These are phyloP conservation scores for Dendryphion nanum DNA, from an alignment of 2,329 filamentous ascomycete genomes.

Conservation along the genomic window DNA sequence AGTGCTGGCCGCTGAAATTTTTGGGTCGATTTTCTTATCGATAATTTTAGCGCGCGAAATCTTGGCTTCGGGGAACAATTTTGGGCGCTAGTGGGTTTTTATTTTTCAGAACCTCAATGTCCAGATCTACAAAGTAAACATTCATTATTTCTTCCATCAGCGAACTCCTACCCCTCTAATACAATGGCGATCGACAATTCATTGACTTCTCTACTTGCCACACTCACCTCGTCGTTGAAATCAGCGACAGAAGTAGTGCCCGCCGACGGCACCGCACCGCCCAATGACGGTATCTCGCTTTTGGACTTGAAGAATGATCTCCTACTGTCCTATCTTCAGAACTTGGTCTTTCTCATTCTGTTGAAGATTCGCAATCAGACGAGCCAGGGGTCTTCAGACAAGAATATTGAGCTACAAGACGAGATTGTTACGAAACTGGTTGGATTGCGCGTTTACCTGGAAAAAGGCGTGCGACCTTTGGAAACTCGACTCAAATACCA, in stretches of 20 bases:
- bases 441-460: constrained; percentile 86
- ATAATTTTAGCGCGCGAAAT: too few relatives aligned
- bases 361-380: constrained; percentile 64
- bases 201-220: constrained; percentile 40
- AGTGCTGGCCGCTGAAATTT: too few relatives aligned
- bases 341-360: constrained; percentile 83
- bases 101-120: background rate
- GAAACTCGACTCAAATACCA: constrained; percentile 92
- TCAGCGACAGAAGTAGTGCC: constrained; percentile 55
- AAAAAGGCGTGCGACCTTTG: constrained; percentile 85
- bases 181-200: constrained; percentile 40
- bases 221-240: constrained; percentile 61
- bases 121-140: background rate
- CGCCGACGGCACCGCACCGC: constrained; percentile 64
- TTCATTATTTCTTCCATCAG: background rate
- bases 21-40: too few relatives aligned
- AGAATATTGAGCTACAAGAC: constrained; percentile 53
- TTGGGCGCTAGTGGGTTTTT: too few relatives aligned
- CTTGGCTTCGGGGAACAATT: too few relatives aligned
- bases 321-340: constrained; percentile 93
- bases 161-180: too few relatives aligned
- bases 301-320: constrained; percentile 96
- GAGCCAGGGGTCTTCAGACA: constrained; percentile 37
- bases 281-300: constrained; percentile 84
- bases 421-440: constrained; percentile 82